phyloP scores from a whole-genome alignment of 139 green algal species.

The Diplosphaera chodatii region DNA sequence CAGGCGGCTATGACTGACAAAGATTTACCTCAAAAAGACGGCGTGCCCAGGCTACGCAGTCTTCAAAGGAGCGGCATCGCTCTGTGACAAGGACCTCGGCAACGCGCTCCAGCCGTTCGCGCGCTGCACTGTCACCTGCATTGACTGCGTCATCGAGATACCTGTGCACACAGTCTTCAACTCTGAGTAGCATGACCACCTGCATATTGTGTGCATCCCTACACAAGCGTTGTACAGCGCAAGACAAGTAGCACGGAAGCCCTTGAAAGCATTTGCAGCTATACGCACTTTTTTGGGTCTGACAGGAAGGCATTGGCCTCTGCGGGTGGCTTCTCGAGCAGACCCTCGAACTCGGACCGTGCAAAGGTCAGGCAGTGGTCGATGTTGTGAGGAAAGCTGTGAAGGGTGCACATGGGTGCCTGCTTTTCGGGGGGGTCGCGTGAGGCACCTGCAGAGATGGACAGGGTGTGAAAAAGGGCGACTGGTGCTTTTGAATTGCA shows the following conservation, averaged over 20 bases:
- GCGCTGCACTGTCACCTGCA: conserved; percentile 58
- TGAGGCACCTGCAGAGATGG: conserved; percentile 43
- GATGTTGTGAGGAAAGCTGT: conserved; percentile 99
- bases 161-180: no score
- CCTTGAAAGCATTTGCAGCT: no score
- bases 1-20: no score
- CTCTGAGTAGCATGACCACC: no score
- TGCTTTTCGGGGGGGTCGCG: conserved; percentile 91
- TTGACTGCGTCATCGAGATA: not conserved
- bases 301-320: conserved; percentile 89
- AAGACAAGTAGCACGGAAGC: no score
- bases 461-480: no score
- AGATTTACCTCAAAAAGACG: conserved; percentile 67
- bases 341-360: conserved; percentile 92
- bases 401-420: conserved; percentile 98
- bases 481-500: no score
- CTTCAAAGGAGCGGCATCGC: conserved; percentile 65
- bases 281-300: conserved; percentile 71
- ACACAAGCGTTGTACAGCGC: no score
- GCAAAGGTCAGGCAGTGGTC: conserved; percentile 94
- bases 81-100: conserved; percentile 70
- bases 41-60: conserved; percentile 84
- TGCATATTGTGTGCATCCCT: no score
- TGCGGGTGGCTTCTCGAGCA: conserved; percentile 81
- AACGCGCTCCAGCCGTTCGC: conserved; percentile 82